Conservation (phyloP, 2,329 filamentous ascomycete species). For the Curvularia verruculosa region DNA sequence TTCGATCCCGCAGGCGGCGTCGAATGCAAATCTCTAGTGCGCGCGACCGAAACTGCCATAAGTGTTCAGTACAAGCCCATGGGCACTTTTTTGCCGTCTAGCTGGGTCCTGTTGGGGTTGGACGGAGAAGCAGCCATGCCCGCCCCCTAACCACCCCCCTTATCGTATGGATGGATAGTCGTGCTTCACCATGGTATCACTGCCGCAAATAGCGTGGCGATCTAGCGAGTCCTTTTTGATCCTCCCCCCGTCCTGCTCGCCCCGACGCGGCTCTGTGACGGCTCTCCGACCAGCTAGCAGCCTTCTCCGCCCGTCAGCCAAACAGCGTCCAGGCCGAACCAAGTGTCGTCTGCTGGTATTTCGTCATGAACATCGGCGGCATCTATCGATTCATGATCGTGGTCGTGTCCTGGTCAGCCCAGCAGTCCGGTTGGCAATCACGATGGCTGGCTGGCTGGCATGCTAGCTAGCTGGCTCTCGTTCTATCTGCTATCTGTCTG, state of each 20-base stretch:
- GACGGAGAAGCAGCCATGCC: neutral
- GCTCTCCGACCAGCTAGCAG: neutral
- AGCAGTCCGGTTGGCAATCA: neutral
- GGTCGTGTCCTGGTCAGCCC: neutral
- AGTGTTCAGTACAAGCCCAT: neutral
- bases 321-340: neutral
- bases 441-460: neutral
- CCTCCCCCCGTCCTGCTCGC: slow-evolving; percentile 10
- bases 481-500: too few species aligned
- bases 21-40: neutral
- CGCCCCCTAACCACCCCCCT: neutral
- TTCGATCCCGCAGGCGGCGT: slow-evolving; percentile 7
- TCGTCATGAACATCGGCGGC: neutral
- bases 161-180: slow-evolving; percentile 1
- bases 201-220: slow-evolving; percentile 21
- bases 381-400: neutral
- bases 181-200: slow-evolving; percentile 15
- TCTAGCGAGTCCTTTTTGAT: slow-evolving; percentile 17
- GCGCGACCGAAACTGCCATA: neutral
- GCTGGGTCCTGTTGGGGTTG: too few species aligned
- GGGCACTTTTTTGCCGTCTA: neutral
- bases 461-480: too few species aligned
- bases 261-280: slow-evolving; percentile 4
- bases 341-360: neutral
- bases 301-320: neutral